A percentile compares a stretch with the other conserved stretches of the same genome.
Conservation (phyloP, 768 basidiomycete species). For the Termitomyces sp. region DNA sequence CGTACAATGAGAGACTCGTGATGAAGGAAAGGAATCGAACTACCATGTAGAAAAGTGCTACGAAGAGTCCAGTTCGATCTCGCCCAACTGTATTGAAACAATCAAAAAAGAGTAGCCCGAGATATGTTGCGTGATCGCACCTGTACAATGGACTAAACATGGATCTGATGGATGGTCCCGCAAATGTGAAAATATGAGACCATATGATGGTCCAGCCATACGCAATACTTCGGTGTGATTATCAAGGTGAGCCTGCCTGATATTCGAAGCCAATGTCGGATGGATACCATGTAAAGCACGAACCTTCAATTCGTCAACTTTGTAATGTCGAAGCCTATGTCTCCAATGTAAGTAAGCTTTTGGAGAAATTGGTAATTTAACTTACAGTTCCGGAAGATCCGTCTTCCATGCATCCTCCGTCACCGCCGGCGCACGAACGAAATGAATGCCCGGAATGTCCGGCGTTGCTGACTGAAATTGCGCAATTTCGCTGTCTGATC, state of each 20-base stretch:
- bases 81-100: conserved; percentile 28
- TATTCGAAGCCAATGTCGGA: not conserved
- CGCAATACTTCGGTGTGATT: conserved; percentile 26
- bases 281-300: not conserved
- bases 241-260: conserved; percentile 23
- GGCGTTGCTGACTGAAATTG: conserved; percentile 24
- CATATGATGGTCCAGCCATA: conserved; percentile 24
- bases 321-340: not conserved
- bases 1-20: not conserved
- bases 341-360: not conserved
- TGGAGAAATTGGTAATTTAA: not conserved
- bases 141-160: conserved; percentile 38
- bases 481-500: conserved; percentile 29
- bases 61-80: conserved; percentile 35
- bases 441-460: conserved; percentile 24
- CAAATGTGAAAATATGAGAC: conserved; percentile 29
- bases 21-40: not conserved
- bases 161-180: conserved; percentile 30
- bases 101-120: not conserved
- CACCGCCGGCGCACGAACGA: conserved; percentile 23
- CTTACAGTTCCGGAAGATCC: conserved; percentile 18
- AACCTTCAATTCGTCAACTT: not conserved
- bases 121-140: conserved; percentile 15
- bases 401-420: conserved; percentile 19
- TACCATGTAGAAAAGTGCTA: conserved; percentile 29